Evolutionary conservation across 352 stramenopile genomes (phyloP), one percentile per base, ranked within the genome.

Genomic region (Phytophthora litchii): DNA sequence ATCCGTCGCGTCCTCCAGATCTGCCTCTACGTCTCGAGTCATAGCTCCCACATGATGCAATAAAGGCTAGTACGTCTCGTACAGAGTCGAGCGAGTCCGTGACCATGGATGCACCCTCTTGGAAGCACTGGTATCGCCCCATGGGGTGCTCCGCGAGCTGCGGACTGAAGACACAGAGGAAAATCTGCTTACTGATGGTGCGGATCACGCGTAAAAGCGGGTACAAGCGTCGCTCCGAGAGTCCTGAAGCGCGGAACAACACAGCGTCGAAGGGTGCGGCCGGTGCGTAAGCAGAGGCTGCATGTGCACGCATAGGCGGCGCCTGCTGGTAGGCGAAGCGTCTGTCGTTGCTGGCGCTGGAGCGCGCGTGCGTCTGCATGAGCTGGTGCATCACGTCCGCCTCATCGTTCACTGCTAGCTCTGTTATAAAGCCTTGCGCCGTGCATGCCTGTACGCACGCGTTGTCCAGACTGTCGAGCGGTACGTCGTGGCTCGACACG

Each of bases 151-250:
- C 83, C 4, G 78, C 69, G 8, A 94, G 65, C 52, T 90, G 83
- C 54, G 83, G 69, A 68, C 83, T 93, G 62, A 89, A 91, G 47
- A 92, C 78, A 40, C 83, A 93, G n/a, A 94, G 54, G 44, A 94
- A 94, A 59, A 94, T 78, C 78, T 94, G 83, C 44, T 74, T 75
- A 60, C 76, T 91, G 61, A 93, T 86, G 16, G 78, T 87, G 41
- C 80, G 83, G 34, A 92, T 70, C 41, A 73, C 63, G 37, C 83
- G 80, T 35, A 94, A 46, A 21, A 91, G 49, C 6, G 78, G 48
- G 25, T 81, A 76, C 35, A 92, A 66, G 4, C 72, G 77, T 27
- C 59, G 60, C 44, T 78, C 61, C 6, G 83, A 68, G 21, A 92
- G 62, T 7, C 80, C 83, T 3, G 74, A 74, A 4, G 83, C 78